These are phyloP conservation scores for Calycina marina DNA, from an alignment of 2,329 filamentous ascomycete genomes.

Conservation along the genomic window DNA sequence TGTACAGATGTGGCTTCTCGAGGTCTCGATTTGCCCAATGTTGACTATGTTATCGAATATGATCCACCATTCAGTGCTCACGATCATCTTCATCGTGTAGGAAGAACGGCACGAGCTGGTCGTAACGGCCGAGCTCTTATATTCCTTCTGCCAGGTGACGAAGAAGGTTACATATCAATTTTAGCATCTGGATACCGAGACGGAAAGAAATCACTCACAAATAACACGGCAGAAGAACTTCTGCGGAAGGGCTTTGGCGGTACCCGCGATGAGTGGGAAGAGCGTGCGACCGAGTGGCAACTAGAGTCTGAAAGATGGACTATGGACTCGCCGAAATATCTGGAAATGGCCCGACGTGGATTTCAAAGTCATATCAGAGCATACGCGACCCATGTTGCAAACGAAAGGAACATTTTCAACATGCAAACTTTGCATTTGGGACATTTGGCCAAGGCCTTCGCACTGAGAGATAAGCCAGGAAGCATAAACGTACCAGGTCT, in stretches of 20 bases:
- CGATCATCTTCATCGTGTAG: slow-evolving; percentile 89
- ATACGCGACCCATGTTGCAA: slow-evolving; percentile 83
- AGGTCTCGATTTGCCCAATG: slow-evolving; percentile 86
- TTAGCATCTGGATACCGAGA: slow-evolving; percentile 26
- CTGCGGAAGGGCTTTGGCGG: slow-evolving; percentile 48
- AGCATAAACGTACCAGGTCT: slow-evolving; percentile 48
- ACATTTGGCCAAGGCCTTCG: slow-evolving; percentile 89
- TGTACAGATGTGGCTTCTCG: slow-evolving; percentile 94
- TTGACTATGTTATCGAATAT: slow-evolving; percentile 91
- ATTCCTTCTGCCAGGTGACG: slow-evolving; percentile 79
- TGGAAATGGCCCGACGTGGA: slow-evolving; percentile 70
- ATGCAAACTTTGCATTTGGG: slow-evolving; percentile 84
- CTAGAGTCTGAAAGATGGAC: slow-evolving; percentile 52
- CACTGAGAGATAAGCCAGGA: slow-evolving; percentile 72
- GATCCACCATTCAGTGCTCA: slow-evolving; percentile 88
- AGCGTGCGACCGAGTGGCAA: slow-evolving; percentile 52
- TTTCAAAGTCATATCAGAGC: slow-evolving; percentile 89
- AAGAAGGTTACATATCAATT: slow-evolving; percentile 71
- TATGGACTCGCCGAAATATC: slow-evolving; percentile 46
- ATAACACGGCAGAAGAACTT: slow-evolving; percentile 49
- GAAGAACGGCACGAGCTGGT: slow-evolving; percentile 85
- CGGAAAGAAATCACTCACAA: slow-evolving; percentile 50
- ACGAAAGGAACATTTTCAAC: slow-evolving; percentile 77
- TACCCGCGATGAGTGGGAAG: slow-evolving; percentile 42
- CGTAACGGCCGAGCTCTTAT: slow-evolving; percentile 74